Evolutionary conservation across 148 eudicot species (phyloP).

Genomic region (Polygonum aviculare): DNA sequence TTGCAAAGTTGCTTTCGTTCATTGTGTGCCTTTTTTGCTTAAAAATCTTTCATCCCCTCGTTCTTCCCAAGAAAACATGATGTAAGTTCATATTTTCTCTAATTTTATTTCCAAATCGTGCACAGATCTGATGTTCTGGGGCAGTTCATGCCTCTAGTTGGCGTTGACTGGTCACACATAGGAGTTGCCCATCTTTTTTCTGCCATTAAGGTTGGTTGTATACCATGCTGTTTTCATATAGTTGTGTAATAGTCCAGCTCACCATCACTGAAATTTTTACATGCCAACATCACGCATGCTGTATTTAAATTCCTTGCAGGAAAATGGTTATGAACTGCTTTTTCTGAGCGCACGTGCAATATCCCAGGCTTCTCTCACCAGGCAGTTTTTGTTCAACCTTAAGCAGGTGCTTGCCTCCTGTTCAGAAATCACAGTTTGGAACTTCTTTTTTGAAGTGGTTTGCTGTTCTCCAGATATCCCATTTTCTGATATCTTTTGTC

Average conservation of each 20-base stretch:
- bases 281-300: background rate
- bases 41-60: background rate
- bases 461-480: background rate
- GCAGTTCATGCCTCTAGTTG: constrained; percentile 97
- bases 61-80: background rate
- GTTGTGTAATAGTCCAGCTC: background rate
- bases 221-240: background rate
- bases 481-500: constrained; percentile 5
- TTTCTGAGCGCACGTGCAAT: constrained; percentile 96
- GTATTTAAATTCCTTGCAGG: constrained; percentile 61
- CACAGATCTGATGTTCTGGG: constrained; percentile 96
- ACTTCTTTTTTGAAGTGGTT: background rate
- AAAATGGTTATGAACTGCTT: constrained; percentile 87
- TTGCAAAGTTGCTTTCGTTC: background rate
- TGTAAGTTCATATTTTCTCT: background rate
- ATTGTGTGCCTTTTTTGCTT: background rate
- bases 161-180: constrained; percentile 81
- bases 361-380: constrained; percentile 77
- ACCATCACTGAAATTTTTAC: background rate
- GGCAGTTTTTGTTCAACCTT: constrained; percentile 79
- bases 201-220: constrained; percentile 76
- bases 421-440: background rate
- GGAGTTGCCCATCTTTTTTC: constrained; percentile 96
- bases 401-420: constrained; percentile 52
- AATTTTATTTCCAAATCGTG: background rate